Evolutionary conservation across 352 stramenopile species (phyloP).

Genomic region (Phytophthora cajani): DNA sequence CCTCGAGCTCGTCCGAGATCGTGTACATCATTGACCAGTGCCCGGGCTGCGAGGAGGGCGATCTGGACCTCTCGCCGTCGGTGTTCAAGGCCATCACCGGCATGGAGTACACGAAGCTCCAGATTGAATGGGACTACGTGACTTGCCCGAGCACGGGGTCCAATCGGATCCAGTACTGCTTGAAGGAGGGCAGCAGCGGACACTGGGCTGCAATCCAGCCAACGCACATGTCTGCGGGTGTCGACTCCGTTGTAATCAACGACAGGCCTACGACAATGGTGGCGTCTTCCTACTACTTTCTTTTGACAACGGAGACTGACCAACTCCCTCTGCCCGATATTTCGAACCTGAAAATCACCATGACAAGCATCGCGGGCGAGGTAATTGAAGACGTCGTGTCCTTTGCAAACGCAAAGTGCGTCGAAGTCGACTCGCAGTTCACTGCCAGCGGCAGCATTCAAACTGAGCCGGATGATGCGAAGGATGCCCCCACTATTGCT

Average conservation of each 20-base stretch:
- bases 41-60: conserved; percentile 23
- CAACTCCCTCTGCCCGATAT: conserved; percentile 7
- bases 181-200: conserved; percentile 28
- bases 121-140: conserved; percentile 35
- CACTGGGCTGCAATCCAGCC: conserved; percentile 34
- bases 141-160: conserved; percentile 17
- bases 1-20: conserved; percentile 19
- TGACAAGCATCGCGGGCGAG: conserved; percentile 56
- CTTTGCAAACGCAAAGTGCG: conserved; percentile 48
- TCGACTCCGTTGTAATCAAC: conserved; percentile 26
- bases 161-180: conserved; percentile 21
- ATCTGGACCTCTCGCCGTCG: conserved; percentile 25
- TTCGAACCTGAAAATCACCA: conserved; percentile 43
- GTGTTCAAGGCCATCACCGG: conserved; percentile 31
- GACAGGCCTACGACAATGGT: conserved; percentile 58
- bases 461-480: neutral
- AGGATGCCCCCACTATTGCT: too few relatives aligned
- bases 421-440: conserved; percentile 42
- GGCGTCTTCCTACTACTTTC: conserved; percentile 69
- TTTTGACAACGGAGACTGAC: conserved; percentile 38
- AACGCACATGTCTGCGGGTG: conserved; percentile 15
- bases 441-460: conserved; percentile 1
- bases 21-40: conserved; percentile 34
- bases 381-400: conserved; percentile 59
- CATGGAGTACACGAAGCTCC: conserved; percentile 3